These are phyloP conservation scores for Aphanocladium album DNA, from an alignment of 2,329 filamentous ascomycete genomes.

Conservation along the genomic window DNA sequence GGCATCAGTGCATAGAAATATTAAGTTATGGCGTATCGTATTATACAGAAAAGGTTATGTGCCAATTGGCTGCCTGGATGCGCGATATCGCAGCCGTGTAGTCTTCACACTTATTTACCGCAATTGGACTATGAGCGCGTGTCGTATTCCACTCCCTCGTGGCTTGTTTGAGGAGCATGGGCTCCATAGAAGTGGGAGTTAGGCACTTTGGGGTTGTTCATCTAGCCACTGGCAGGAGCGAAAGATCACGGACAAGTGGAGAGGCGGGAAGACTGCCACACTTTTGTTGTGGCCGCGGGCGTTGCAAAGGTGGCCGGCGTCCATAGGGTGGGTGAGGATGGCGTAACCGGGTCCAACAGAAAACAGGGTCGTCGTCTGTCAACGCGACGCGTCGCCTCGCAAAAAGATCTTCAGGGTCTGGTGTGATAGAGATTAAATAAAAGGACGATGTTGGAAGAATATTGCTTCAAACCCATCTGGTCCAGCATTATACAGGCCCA, in stretches of 20 bases:
- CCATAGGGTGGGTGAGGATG: neutral
- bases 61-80: no score
- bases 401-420: neutral
- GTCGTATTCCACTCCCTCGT: slow-evolving; percentile 1
- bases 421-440: neutral
- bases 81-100: no score
- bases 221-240: neutral
- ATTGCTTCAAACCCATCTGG: neutral
- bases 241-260: neutral
- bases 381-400: neutral
- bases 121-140: neutral
- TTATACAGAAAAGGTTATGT: no score
- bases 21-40: no score
- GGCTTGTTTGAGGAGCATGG: neutral
- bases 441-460: neutral
- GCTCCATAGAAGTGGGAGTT: neutral
- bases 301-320: neutral
- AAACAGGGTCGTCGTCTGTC: neutral
- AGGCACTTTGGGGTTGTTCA: neutral
- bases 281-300: neutral
- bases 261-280: neutral
- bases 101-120: neutral
- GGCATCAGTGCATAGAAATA: neutral
- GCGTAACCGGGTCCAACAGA: neutral
- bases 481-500: neutral